Percentiles rank a stretch among this genome's conserved stretches.
phyloP scores from a whole-genome alignment of 1,139 yeast genomes.

The Debaryomyces singareniensis region DNA sequence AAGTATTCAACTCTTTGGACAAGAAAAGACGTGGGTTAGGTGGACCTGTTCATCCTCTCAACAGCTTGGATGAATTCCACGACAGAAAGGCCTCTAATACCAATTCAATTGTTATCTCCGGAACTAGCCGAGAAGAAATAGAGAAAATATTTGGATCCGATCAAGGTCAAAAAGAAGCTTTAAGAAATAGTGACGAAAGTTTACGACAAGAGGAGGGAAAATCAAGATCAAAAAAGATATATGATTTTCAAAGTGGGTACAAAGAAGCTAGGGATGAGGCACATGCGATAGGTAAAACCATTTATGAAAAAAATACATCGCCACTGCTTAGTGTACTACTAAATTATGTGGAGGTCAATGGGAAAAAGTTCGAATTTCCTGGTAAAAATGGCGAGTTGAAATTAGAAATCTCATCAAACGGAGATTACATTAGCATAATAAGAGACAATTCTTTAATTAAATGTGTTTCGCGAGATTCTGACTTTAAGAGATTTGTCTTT shows the following conservation, averaged over 20 bases:
- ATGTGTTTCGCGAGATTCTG: too few relatives aligned
- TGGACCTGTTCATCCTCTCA: constrained; percentile 5
- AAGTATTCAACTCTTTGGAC: constrained; percentile 5
- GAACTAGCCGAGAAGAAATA: constrained; percentile 1
- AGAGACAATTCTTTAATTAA: too few relatives aligned
- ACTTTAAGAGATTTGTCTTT: constrained; percentile 5
- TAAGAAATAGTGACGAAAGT: constrained; percentile 1
- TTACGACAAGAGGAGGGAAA: background rate
- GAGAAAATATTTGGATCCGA: constrained; percentile 2
- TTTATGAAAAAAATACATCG: too few relatives aligned
- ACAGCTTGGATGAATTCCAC: constrained; percentile 1
- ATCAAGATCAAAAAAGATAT: background rate
- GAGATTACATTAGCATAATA: too few relatives aligned
- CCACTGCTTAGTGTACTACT: too few relatives aligned
- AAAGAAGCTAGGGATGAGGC: background rate
- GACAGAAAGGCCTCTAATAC: background rate
- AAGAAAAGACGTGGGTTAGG: constrained; percentile 3
- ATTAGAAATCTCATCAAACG: too few relatives aligned
- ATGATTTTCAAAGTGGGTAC: background rate
- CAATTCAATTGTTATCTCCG: background rate
- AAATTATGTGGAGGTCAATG: too few relatives aligned
- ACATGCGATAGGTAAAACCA: too few relatives aligned
- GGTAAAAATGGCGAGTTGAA: too few relatives aligned
- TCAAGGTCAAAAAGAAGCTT: background rate
- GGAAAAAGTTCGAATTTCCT: too few relatives aligned